These are phyloP conservation scores for Colletotrichum paranaense DNA, from an alignment of 2,329 filamentous ascomycete genomes.

Conservation along the genomic window DNA sequence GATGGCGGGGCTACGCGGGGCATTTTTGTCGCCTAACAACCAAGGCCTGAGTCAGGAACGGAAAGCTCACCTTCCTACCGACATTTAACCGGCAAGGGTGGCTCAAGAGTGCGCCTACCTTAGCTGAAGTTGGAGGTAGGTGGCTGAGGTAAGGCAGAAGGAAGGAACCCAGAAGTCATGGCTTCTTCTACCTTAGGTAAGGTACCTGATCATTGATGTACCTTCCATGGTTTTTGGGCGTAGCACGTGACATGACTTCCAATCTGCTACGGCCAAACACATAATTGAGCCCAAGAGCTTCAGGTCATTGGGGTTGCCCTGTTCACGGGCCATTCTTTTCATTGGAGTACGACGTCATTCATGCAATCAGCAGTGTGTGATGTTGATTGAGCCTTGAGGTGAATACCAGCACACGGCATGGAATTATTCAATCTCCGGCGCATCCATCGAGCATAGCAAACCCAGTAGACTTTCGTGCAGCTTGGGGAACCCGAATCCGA, in stretches of 20 bases:
- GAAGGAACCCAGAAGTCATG: background rate
- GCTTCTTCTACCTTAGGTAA: too few species aligned
- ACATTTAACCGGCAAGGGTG: background rate
- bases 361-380: background rate
- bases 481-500: constrained; percentile 7
- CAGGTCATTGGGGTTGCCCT: constrained; percentile 4
- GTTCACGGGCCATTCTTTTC: constrained; percentile 9
- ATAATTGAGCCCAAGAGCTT: constrained; percentile 2
- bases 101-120: background rate
- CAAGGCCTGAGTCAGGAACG: constrained; percentile 2
- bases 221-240: too few species aligned
- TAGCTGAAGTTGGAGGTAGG: background rate
- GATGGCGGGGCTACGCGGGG: constrained; percentile 36
- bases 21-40: constrained; percentile 19
- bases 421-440: constrained; percentile 15
- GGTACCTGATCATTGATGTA: too few species aligned
- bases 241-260: constrained; percentile 3
- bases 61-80: background rate
- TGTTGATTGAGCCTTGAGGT: background rate
- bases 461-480: constrained; percentile 7
- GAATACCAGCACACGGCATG: constrained; percentile 4
- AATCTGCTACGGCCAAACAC: background rate
- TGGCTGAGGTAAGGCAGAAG: background rate
- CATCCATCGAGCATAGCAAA: constrained; percentile 14
- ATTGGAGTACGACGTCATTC: constrained; percentile 13